Percentiles rank a stretch among this genome's conserved stretches.
phyloP scores from a whole-genome alignment of 805 yeast genomes.

The Saccharomyces paradoxus region DNA sequence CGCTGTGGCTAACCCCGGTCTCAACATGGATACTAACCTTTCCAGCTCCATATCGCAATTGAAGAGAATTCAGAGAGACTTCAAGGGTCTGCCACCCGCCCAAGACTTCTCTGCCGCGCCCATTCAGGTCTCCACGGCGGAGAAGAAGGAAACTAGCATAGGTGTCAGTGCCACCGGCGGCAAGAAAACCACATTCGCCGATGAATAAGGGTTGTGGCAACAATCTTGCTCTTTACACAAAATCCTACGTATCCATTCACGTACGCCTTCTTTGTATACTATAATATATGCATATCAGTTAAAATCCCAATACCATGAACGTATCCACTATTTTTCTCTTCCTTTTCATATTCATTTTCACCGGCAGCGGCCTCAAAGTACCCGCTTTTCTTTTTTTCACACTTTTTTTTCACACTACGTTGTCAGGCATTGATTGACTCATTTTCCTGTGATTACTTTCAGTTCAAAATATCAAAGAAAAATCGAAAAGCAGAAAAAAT shows the following conservation, averaged over 20 bases:
- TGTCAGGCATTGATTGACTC: background rate
- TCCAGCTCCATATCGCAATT: slow-evolving; percentile 45
- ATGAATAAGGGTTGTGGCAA: slow-evolving; percentile 3
- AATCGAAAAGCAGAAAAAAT: background rate
- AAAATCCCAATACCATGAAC: background rate
- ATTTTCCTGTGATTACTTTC: background rate
- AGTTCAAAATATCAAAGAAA: background rate
- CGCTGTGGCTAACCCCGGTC: slow-evolving; percentile 12
- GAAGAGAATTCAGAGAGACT: slow-evolving; percentile 65
- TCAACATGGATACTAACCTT: slow-evolving; percentile 21
- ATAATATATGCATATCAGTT: background rate
- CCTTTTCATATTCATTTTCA: background rate
- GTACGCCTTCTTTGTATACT: background rate
- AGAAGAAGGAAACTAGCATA: slow-evolving; percentile 6
- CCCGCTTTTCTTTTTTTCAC: background rate
- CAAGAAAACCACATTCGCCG: slow-evolving; percentile 22
- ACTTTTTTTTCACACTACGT: background rate
- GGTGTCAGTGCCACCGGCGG: slow-evolving; percentile 24
- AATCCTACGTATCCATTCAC: background rate
- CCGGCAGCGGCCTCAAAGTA: background rate
- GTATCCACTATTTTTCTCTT: background rate
- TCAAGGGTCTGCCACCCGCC: slow-evolving; percentile 70
- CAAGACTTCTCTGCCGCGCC: slow-evolving; percentile 5
- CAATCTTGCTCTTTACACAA: background rate
- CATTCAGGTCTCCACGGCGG: slow-evolving; percentile 1